These are phyloP conservation scores for Trichoderma endophyticum DNA, from an alignment of 2,329 filamentous ascomycete genomes.

Conservation along the genomic window DNA sequence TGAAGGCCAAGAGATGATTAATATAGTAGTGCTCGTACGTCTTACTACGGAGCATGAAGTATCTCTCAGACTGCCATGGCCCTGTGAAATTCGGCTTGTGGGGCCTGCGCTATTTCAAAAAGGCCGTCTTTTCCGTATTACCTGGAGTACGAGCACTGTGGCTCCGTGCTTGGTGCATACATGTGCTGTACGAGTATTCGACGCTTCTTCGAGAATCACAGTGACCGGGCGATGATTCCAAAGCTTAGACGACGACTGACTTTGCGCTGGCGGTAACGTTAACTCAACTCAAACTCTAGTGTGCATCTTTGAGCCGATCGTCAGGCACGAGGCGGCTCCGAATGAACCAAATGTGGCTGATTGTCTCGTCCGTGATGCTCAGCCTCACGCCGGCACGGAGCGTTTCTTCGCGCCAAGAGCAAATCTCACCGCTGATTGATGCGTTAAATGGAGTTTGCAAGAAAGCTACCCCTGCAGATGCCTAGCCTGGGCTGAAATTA, in stretches of 20 bases:
- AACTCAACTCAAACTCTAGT: not conserved
- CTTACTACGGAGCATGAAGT: not conserved
- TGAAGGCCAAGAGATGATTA: not conserved
- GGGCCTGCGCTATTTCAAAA: not conserved
- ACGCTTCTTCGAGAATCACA: not conserved
- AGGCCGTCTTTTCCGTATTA: not conserved
- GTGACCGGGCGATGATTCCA: not conserved
- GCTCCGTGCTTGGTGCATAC: not conserved
- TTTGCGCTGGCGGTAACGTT: not conserved
- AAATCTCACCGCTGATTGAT: slow-evolving; percentile 3
- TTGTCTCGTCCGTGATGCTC: not conserved
- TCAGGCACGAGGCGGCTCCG: not conserved
- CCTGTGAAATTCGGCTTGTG: not conserved
- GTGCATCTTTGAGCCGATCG: not conserved
- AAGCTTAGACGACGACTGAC: not conserved
- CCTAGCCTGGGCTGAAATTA: not conserved
- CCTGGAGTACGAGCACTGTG: not conserved
- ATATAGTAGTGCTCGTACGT: not conserved
- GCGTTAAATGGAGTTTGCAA: not conserved
- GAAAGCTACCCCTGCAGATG: not conserved
- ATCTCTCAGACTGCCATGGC: not conserved
- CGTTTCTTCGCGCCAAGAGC: not conserved
- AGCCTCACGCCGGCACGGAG: slow-evolving; percentile 3
- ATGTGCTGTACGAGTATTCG: not conserved
- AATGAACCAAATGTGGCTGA: not conserved